Conservation (phyloP, 441 rosid species). For the Corymbia citriodora region DNA sequence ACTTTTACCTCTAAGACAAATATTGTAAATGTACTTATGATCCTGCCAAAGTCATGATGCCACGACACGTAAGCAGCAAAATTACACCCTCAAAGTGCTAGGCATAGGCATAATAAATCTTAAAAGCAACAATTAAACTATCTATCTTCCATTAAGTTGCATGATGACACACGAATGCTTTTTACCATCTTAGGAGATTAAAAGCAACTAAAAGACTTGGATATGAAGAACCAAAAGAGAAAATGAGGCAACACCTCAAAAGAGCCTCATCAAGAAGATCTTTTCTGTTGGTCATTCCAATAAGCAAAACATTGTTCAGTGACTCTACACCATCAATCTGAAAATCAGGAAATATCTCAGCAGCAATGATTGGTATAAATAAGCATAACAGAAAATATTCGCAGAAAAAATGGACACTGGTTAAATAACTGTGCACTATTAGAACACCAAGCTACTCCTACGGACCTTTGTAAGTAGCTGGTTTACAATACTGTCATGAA, state of each 20-base stretch:
- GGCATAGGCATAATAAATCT: background rate
- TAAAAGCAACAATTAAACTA: background rate
- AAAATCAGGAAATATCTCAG: constrained; percentile 22
- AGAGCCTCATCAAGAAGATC: constrained; percentile 99
- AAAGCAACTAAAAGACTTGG: background rate
- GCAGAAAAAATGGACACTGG: background rate
- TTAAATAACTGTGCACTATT: background rate
- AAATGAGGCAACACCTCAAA: constrained; percentile 52
- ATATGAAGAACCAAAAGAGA: background rate
- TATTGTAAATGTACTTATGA: background rate
- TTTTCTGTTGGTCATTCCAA: constrained; percentile 99
- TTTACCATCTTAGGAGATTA: background rate
- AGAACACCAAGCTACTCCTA: background rate
- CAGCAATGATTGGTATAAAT: background rate
- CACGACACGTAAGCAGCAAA: background rate
- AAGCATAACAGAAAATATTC: background rate
- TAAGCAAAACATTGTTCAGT: constrained; percentile 91
- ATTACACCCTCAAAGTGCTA: background rate
- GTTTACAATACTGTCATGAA: constrained; percentile 95
- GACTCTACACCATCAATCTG: constrained; percentile 99
- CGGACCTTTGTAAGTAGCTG: constrained; percentile 96
- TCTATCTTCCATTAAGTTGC: background rate
- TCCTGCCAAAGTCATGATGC: background rate
- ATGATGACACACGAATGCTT: background rate
- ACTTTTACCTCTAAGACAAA: background rate